A percentile compares a stretch with the other conserved stretches of the same genome.
phyloP scores from a whole-genome alignment of 2,329 filamentous ascomycete genomes.

The Daldinia sp. region DNA sequence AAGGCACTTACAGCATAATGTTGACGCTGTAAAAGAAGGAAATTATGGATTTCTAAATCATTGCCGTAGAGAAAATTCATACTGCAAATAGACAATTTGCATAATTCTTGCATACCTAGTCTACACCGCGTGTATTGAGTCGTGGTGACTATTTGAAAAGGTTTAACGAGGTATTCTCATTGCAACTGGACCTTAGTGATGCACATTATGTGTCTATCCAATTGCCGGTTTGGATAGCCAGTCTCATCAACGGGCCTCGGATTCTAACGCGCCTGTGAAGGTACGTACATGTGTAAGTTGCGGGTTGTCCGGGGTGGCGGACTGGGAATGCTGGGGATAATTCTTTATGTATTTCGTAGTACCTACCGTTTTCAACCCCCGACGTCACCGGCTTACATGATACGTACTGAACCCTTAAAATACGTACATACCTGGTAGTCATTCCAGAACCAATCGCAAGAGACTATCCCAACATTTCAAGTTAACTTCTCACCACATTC shows the following conservation, averaged over 20 bases:
- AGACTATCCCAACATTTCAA: neutral
- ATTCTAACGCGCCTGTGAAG: neutral
- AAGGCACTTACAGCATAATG: conserved; percentile 7
- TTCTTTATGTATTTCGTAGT: neutral
- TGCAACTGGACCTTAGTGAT: neutral
- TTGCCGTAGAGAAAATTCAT: neutral
- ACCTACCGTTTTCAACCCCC: neutral
- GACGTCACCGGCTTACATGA: conserved; percentile 7
- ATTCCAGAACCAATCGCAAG: neutral
- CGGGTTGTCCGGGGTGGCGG: conserved; percentile 1
- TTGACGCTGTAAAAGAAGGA: conserved; percentile 11
- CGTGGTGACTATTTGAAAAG: neutral
- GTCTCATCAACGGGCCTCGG: neutral
- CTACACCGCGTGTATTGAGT: neutral
- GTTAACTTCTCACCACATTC: neutral
- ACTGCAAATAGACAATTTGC: conserved; percentile 23
- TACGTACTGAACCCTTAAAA: neutral
- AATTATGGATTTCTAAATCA: conserved; percentile 1
- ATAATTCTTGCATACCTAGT: conserved; percentile 4
- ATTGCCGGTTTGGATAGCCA: no score
- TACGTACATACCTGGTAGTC: neutral
- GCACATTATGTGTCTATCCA: no score
- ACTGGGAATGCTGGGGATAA: neutral
- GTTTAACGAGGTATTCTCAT: neutral
- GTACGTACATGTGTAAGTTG: neutral